These are phyloP conservation scores for Fraxinus sp. DNA, from an alignment of 305 asterid species.

Conservation along the genomic window DNA sequence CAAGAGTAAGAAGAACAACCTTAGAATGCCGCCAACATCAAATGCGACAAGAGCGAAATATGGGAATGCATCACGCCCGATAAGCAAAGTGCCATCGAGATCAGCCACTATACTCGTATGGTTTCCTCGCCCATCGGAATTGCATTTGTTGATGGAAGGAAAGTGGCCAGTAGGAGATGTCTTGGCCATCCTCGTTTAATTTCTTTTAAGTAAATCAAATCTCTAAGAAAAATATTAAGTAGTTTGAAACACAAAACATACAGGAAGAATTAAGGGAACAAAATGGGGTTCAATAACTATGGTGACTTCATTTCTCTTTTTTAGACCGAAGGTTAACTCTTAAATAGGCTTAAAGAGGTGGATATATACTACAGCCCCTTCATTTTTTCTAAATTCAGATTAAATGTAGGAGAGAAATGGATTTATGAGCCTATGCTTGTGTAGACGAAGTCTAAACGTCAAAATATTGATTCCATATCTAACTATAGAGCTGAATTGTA, in stretches of 20 bases:
- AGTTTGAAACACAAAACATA: not conserved
- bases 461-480: too few species aligned
- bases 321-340: not conserved
- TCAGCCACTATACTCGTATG: slow-evolving; percentile 11
- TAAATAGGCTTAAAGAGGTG: not conserved
- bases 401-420: too few species aligned
- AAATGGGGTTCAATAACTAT: not conserved
- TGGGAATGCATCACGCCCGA: slow-evolving; percentile 29
- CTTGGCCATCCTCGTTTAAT: not conserved
- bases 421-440: not conserved
- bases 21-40: slow-evolving; percentile 40
- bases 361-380: not conserved
- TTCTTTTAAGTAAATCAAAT: not conserved
- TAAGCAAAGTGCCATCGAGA: slow-evolving; percentile 24
- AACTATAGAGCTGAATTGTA: too few species aligned
- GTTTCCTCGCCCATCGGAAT: slow-evolving; percentile 10
- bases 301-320: not conserved
- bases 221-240: not conserved
- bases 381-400: not conserved
- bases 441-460: not conserved
- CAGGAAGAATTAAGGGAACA: not conserved
- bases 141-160: slow-evolving; percentile 15
- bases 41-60: slow-evolving; percentile 43
- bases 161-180: not conserved
- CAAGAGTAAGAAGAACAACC: slow-evolving; percentile 36